Percentiles rank a stretch among this genome's conserved stretches.
Evolutionary conservation across 1,139 yeast species (phyloP).

Genomic region (Candida sojae): DNA sequence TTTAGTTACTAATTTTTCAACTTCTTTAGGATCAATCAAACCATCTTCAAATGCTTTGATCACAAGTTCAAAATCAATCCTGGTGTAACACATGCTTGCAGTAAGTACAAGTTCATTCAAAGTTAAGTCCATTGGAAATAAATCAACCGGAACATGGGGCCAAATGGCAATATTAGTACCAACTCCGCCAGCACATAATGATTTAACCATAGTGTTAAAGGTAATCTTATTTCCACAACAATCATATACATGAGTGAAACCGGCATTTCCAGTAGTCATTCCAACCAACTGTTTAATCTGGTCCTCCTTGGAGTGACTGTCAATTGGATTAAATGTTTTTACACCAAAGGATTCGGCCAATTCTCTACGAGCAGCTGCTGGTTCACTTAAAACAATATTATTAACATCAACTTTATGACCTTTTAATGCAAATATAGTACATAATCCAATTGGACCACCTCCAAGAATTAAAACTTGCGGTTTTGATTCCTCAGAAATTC

Average conservation of each 20-base stretch:
- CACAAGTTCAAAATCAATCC: constrained; percentile 36
- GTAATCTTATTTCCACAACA: constrained; percentile 63
- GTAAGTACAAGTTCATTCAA: constrained; percentile 38
- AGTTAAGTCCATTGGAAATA: constrained; percentile 41
- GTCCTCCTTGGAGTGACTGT: too few relatives aligned
- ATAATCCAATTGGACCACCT: constrained; percentile 64
- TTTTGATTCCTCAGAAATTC: constrained; percentile 11
- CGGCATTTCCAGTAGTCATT: constrained; percentile 49
- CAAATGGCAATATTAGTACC: constrained; percentile 67
- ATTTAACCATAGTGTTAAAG: constrained; percentile 50
- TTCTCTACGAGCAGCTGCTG: constrained; percentile 56
- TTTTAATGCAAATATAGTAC: constrained; percentile 55
- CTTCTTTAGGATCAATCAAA: constrained; percentile 4
- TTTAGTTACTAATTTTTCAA: constrained; percentile 25
- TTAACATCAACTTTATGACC: constrained; percentile 52
- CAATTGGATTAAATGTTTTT: constrained; percentile 32
- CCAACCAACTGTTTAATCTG: constrained; percentile 31
- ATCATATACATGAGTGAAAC: constrained; percentile 60
- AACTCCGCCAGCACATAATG: constrained; percentile 57
- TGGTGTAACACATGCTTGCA: constrained; percentile 44
- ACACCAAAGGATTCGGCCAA: constrained; percentile 56
- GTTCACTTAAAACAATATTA: constrained; percentile 60
- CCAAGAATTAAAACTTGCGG: constrained; percentile 42
- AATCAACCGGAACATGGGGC: constrained; percentile 39
- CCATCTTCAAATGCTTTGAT: constrained; percentile 27